These are phyloP conservation scores for Microthyrium microscopicum DNA, from an alignment of 2,329 filamentous ascomycete species.

Conservation along the genomic window DNA sequence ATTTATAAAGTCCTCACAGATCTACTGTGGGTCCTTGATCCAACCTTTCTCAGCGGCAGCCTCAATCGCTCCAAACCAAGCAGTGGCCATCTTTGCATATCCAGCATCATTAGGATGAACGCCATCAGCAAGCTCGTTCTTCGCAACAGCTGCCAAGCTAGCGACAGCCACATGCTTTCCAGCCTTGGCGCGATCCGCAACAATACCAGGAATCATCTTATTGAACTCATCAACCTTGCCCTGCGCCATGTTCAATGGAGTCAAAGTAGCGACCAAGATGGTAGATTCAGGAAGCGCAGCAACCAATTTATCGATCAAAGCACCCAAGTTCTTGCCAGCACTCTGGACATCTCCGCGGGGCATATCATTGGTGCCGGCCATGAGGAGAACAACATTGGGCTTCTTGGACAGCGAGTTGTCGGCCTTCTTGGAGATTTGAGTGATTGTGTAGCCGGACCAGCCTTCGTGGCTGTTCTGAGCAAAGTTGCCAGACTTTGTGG, in stretches of 20 bases:
- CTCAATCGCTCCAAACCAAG: slow-evolving; percentile 1
- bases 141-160: background rate
- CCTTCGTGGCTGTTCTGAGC: slow-evolving; percentile 28
- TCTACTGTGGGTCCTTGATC: too few relatives aligned
- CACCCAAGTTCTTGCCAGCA: background rate
- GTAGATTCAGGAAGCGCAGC: background rate
- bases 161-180: background rate
- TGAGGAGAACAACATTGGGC: slow-evolving; percentile 27
- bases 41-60: too few relatives aligned
- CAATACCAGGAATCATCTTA: background rate
- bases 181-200: background rate
- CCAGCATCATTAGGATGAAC: slow-evolving; percentile 13
- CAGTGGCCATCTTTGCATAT: slow-evolving; percentile 4
- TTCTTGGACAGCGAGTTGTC: slow-evolving; percentile 9
- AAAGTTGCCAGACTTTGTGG: slow-evolving; percentile 24
- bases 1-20: too few relatives aligned
- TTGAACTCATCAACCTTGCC: slow-evolving; percentile 2
- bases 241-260: background rate
- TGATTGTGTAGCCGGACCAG: slow-evolving; percentile 27
- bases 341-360: background rate
- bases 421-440: slow-evolving; percentile 22
- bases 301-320: background rate
- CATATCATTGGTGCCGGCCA: slow-evolving; percentile 28
- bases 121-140: slow-evolving; percentile 13
- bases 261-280: background rate